These are phyloP conservation scores for Fraxinus floribunda DNA, from an alignment of 305 asterid species.

Conservation along the genomic window DNA sequence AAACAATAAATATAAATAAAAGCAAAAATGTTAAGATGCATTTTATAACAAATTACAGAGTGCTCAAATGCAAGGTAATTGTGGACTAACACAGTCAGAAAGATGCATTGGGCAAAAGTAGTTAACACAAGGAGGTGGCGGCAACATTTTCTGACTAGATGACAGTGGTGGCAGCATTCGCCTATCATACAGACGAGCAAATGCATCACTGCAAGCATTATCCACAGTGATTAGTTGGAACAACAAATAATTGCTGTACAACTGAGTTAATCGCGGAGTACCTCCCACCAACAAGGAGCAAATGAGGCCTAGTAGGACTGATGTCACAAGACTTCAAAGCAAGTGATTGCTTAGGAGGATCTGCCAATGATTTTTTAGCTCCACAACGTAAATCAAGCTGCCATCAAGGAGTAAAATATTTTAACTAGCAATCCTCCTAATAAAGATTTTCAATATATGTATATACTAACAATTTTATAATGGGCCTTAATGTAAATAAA, in stretches of 20 bases:
- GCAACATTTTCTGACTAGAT: constrained; percentile 73
- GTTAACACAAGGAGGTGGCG: constrained; percentile 89
- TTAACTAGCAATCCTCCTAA: not conserved
- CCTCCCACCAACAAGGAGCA: constrained; percentile 99
- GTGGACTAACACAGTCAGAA: constrained; percentile 67
- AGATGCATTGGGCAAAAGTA: constrained; percentile 97
- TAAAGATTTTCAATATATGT: not conserved
- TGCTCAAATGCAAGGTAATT: constrained; percentile 22
- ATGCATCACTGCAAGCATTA: constrained; percentile 77
- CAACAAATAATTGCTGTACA: constrained; percentile 24
- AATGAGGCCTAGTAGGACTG: constrained; percentile 86
- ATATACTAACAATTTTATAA: not conserved
- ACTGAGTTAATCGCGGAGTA: constrained; percentile 32
- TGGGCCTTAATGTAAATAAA: not conserved
- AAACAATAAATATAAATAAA: constrained; percentile 9
- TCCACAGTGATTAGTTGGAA: constrained; percentile 28
- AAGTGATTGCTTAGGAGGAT: constrained; percentile 83
- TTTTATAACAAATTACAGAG: not conserved
- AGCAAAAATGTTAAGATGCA: not conserved
- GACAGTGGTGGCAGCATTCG: constrained; percentile 95
- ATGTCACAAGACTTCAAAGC: constrained; percentile 88
- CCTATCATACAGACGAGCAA: constrained; percentile 97
- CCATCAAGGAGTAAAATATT: constrained; percentile 20
- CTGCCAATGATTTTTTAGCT: constrained; percentile 76
- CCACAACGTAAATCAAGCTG: constrained; percentile 97